Base-by-base conservation (phyloP, 495 filamentous ascomycete genomes). In the Corynascus novoguineensis region DNA sequence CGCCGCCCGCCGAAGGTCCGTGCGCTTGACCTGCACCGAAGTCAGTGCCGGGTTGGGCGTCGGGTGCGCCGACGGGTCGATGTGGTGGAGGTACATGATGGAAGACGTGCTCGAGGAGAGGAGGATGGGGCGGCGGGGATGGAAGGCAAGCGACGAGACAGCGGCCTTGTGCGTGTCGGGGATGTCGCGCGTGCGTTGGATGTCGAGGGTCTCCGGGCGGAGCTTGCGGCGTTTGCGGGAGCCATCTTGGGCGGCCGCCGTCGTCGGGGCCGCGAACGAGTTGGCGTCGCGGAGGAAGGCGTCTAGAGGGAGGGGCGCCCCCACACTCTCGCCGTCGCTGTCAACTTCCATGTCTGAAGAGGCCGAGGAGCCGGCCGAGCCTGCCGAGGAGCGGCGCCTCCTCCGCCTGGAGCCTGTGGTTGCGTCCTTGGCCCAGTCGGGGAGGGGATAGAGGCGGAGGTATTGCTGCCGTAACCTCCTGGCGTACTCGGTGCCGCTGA, bases 41-140 rank as follows among this genome's bases (percentile, higher is more conserved):
- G 93, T 95, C 21, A 97, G 78, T 21, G 89, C 81, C 6, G 93
- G 93, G 70, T 97, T 92, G 22, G 88, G 85, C 4, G 74, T 80
- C 25, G 88, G 86, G 42, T 81, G 72, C 2, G 87, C 83, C 9
- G 85, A 81, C 15, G 90, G 83, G 19, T 84, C 84, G 62, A 97
- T 83, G 61, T 96, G 92, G 71, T 97, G 89, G 27, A 98, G 78
- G 68, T 84, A 91, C 57, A 97, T 78, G 14, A 90, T 86, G 29
- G 88, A 88, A 44, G 90, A 86, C 28, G 84, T 84, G 25, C 90
- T 92, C 31, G 90, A 89, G 50, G 91, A 93, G 59, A 98, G 84
- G 32, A 98, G 78, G 32, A 98, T 83, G 3, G 93, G 89, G 62
- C 90, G 85, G 51, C 79, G 75, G 29, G 92, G 92, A 74, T 98